Evolutionary conservation across 768 basidiomycete species (phyloP), one percentile per base, ranked within the genome.

Genomic region (Russula dissimulans): DNA sequence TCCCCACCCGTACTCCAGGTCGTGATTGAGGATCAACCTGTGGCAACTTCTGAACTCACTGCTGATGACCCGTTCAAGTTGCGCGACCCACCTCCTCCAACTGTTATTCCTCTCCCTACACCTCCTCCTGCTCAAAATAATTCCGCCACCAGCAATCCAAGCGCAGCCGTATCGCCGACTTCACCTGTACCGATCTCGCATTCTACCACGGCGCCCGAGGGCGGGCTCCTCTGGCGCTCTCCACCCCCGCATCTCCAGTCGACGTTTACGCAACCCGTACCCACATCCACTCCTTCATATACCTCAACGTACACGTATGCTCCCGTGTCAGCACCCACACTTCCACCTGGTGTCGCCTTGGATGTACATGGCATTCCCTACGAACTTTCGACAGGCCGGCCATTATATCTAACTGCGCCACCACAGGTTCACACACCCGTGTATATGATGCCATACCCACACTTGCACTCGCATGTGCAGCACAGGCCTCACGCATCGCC

Each of bases 351-450:
- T 50, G 78, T 91, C 52, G 88, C 79, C 14, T 73, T 90, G 68
- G 84, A 84, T 64, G 81, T 83, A 56, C 84, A 87, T 61, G 90
- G 90, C 36, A 78, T 89, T 74, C 77, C 88, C n/a, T 91, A 85
- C 68, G 90, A 92, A 71, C 69, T 91, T 54, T 83, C 88, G 14
- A 91, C 88, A 5, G 91, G 91, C 43, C 88, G 87, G 42, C 81
- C 88, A 11, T 84, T 92, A 38, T 86, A 86, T 66, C 76, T 91
- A 32, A 80, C 84, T 62, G 72, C 71, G 11, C 57, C 65, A 6
- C 41, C 59, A 17, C 64, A 63, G 36, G 52, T 65, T 31, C 54
- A 44, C 2, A 65, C 78, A n/a, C 76, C 79, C 12, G 79, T 82
- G 18, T 76, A 78, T 3, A 76, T 78, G 32, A 78, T 87, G 75